These are phyloP conservation scores for Fusarium subglutinans DNA, from an alignment of 2,329 filamentous ascomycete genomes.

Conservation along the genomic window DNA sequence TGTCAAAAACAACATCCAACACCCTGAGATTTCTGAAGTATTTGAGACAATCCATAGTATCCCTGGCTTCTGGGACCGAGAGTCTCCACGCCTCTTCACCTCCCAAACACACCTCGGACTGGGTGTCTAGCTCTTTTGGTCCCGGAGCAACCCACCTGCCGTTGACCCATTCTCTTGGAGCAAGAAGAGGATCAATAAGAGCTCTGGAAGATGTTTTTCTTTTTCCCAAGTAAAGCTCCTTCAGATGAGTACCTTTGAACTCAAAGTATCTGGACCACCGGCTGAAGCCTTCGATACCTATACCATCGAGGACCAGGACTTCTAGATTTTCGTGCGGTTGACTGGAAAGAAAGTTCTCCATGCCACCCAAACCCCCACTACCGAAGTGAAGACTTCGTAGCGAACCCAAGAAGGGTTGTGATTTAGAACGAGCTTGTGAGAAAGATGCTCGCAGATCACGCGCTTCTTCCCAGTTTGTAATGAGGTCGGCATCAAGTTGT, in stretches of 20 bases:
- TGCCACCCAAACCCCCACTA: neutral
- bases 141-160: neutral
- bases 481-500: neutral
- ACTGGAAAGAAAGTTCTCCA: neutral
- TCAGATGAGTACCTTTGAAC: neutral
- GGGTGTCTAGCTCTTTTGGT: neutral
- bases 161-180: constrained; percentile 2
- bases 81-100: neutral
- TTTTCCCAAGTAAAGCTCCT: constrained; percentile 10
- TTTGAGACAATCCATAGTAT: neutral
- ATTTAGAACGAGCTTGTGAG: neutral
- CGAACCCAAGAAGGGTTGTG: neutral
- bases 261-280: neutral
- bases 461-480: neutral
- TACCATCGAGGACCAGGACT: neutral
- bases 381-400: neutral
- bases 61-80: neutral
- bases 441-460: neutral
- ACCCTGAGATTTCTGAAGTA: constrained; percentile 1
- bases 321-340: neutral
- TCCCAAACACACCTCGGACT: neutral
- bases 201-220: neutral
- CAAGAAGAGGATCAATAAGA: neutral
- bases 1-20: constrained; percentile 1
- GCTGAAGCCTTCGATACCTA: neutral